Conservation (phyloP, 495 filamentous ascomycete species). For the Penicillium argentinense region DNA sequence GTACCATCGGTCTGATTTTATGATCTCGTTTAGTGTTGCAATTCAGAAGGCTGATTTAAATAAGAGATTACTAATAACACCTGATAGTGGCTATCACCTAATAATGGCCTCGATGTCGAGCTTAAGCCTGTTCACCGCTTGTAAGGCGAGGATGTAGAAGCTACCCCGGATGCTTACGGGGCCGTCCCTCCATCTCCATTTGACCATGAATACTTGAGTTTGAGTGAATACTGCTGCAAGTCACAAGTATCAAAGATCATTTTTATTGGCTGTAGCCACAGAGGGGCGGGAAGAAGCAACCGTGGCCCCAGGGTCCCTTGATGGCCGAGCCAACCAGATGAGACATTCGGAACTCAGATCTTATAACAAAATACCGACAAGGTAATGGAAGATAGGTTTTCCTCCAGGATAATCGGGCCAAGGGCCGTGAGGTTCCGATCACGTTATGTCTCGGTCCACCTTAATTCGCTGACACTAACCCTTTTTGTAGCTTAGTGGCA, state of each 20-base stretch:
- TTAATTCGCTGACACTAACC: constrained; percentile 1
- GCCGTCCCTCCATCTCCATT: no score
- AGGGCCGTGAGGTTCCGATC: constrained; percentile 4
- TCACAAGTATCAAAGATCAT: neutral
- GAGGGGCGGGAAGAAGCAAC: neutral
- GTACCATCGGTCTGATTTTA: no score
- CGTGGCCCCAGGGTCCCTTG: neutral
- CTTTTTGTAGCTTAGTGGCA: constrained; percentile 6
- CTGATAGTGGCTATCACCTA: no score
- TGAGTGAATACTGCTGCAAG: constrained; percentile 1
- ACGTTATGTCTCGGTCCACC: constrained; percentile 9
- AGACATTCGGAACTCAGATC: neutral
- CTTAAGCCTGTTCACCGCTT: no score
- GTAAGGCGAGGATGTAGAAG: no score
- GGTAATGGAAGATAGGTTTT: neutral
- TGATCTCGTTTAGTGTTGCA: no score
- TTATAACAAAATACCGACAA: neutral
- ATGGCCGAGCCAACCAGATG: neutral
- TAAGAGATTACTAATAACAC: no score
- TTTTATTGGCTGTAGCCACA: neutral
- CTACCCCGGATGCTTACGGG: no score
- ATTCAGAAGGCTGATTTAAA: no score
- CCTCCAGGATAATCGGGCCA: constrained; percentile 3
- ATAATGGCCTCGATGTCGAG: no score
- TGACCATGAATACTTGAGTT: no score